Evolutionary conservation across 345 rosid species (phyloP).

Genomic region (Stellera chamaejasme): DNA sequence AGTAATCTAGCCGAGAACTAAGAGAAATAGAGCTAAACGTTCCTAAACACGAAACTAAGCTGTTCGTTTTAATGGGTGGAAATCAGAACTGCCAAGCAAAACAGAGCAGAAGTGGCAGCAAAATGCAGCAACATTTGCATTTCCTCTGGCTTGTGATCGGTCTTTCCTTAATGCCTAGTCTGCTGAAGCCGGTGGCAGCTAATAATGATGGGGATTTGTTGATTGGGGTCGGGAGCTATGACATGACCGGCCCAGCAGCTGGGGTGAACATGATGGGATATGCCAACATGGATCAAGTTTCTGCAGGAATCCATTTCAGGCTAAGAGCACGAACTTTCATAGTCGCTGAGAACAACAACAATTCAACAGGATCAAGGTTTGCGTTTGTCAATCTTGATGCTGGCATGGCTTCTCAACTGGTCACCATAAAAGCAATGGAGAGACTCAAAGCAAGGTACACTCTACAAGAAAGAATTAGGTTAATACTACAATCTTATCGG

Average conservation of each 20-base stretch:
- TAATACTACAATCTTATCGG: no score
- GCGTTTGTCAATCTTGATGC: constrained; percentile 56
- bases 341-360: constrained; percentile 23
- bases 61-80: constrained; percentile 6
- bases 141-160: not conserved
- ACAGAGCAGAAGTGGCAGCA: not conserved
- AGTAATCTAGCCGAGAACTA: constrained; percentile 16
- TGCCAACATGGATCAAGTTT: constrained; percentile 35
- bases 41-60: no score
- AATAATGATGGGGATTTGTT: constrained; percentile 24
- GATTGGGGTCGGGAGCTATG: constrained; percentile 49
- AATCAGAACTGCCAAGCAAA: not conserved
- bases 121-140: constrained; percentile 1
- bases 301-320: constrained; percentile 54
- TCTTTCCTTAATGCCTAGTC: constrained; percentile 6
- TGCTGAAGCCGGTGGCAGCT: not conserved
- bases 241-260: constrained; percentile 58
- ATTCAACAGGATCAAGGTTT: constrained; percentile 31
- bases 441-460: constrained; percentile 34
- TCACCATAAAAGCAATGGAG: constrained; percentile 33
- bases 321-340: constrained; percentile 46
- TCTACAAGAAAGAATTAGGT: no score
- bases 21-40: not conserved
- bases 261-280: constrained; percentile 59
- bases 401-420: constrained; percentile 61